A percentile compares a stretch with the other conserved stretches of the same genome.
Conservation (phyloP, 352 stramenopile genomes). For the Plasmopara viticola region DNA sequence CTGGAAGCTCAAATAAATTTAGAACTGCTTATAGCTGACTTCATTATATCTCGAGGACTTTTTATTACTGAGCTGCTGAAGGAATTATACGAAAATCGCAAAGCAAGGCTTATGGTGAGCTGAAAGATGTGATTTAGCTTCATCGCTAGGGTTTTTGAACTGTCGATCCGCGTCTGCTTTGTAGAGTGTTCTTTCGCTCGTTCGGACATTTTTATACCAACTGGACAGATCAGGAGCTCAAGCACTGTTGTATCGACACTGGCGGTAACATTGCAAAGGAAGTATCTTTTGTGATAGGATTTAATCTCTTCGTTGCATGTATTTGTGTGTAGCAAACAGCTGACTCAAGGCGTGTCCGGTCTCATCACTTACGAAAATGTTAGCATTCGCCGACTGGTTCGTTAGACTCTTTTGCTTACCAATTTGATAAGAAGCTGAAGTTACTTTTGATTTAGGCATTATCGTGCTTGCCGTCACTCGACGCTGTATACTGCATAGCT, state of each 20-base stretch:
- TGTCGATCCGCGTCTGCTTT: neutral
- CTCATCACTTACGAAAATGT: constrained; percentile 16
- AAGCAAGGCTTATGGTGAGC: constrained; percentile 11
- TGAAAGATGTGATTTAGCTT: neutral
- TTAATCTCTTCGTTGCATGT: constrained; percentile 4
- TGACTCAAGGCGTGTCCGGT: constrained; percentile 17
- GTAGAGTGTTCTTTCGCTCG: constrained; percentile 21
- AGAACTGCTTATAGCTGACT: constrained; percentile 31
- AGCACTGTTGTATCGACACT: constrained; percentile 17
- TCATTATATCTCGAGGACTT: constrained; percentile 22
- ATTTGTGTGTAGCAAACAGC: constrained; percentile 17
- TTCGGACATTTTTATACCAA: constrained; percentile 28
- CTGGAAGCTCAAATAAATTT: constrained; percentile 13
- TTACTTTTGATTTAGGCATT: constrained; percentile 12
- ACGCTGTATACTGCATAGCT: constrained; percentile 15
- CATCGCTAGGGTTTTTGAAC: constrained; percentile 3
- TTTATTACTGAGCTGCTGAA: constrained; percentile 19
- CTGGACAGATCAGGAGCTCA: constrained; percentile 12
- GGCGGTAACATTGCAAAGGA: constrained; percentile 20
- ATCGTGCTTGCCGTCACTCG: constrained; percentile 28
- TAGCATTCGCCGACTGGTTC: constrained; percentile 16
- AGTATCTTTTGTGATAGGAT: neutral
- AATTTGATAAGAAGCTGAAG: neutral
- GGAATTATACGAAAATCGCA: constrained; percentile 6
- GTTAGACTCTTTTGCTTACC: neutral